These are phyloP conservation scores for Tagetes patula DNA, from an alignment of 129 eudicot species.

Conservation along the genomic window DNA sequence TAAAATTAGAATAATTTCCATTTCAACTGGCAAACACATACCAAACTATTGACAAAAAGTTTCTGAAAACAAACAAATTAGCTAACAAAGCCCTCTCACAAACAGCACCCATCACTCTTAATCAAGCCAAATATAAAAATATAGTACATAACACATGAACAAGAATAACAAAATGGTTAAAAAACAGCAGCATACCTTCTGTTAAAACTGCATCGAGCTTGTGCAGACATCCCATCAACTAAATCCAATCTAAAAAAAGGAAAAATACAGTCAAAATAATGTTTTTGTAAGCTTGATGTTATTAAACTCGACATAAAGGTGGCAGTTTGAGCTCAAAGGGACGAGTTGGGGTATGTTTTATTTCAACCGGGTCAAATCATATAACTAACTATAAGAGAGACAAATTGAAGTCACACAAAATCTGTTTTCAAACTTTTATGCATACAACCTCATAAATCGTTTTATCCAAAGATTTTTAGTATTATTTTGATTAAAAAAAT, in stretches of 20 bases:
- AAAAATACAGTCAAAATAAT: slow-evolving; percentile 16
- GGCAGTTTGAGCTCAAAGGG: not conserved
- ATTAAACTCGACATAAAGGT: not conserved
- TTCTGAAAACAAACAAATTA: slow-evolving; percentile 14
- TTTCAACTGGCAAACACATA: slow-evolving; percentile 26
- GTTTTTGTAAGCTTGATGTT: slow-evolving; percentile 1
- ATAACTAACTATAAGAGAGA: not conserved
- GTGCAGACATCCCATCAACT: slow-evolving; percentile 15
- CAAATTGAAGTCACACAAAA: not conserved
- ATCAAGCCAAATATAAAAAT: slow-evolving; percentile 25
- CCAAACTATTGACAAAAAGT: slow-evolving; percentile 28
- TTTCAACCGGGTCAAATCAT: not conserved
- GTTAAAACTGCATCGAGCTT: slow-evolving; percentile 30
- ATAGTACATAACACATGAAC: slow-evolving; percentile 39
- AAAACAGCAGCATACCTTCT: slow-evolving; percentile 46
- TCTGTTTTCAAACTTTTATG: not conserved
- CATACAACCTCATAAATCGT: not conserved
- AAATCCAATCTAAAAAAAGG: slow-evolving; percentile 38
- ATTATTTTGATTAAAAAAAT: not conserved
- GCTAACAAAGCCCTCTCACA: slow-evolving; percentile 26
- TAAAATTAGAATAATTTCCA: slow-evolving; percentile 15
- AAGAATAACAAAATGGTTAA: slow-evolving; percentile 33
- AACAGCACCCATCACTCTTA: slow-evolving; percentile 41
- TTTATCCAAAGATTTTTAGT: not conserved
- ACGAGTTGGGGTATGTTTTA: not conserved